phyloP scores from a whole-genome alignment of 2,329 filamentous ascomycete genomes.

The Mycosphaerella arachidis region DNA sequence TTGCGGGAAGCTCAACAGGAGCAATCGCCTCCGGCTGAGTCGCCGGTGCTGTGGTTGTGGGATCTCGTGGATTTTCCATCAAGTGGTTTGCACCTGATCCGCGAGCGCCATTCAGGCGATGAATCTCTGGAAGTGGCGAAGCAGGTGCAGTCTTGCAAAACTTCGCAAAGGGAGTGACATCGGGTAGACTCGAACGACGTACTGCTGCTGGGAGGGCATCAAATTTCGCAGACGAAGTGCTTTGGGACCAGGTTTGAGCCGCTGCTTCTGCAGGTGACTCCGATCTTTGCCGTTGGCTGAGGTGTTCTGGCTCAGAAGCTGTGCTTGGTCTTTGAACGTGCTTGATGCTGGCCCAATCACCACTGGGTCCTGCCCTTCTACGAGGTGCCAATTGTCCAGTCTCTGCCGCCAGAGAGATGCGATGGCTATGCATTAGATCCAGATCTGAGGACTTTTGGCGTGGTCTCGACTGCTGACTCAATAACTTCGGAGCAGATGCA shows the following conservation, averaged over 20 bases:
- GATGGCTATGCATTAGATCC: conserved; percentile 43
- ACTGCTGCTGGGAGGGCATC: conserved; percentile 26
- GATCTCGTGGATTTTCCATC: neutral
- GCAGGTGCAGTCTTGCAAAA: conserved; percentile 30
- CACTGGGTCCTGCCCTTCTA: conserved; percentile 16
- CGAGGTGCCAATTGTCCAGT: conserved; percentile 43
- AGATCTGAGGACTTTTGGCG: conserved; percentile 26
- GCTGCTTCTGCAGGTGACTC: conserved; percentile 3
- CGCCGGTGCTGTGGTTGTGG: neutral
- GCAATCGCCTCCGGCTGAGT: neutral
- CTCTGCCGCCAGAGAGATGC: conserved; percentile 48
- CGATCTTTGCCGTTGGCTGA: conserved; percentile 7
- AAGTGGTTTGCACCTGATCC: neutral
- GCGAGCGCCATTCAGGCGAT: neutral
- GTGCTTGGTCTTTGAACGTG: neutral
- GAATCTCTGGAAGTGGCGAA: conserved; percentile 15
- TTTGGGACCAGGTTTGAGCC: conserved; percentile 3
- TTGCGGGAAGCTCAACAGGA: neutral
- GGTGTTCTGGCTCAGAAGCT: conserved; percentile 5
- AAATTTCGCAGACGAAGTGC: conserved; percentile 17
- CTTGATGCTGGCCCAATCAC: conserved; percentile 13
- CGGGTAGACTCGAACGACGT: conserved; percentile 27
- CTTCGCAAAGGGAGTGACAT: conserved; percentile 30
- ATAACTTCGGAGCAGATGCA: conserved; percentile 24
- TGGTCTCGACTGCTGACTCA: conserved; percentile 15